Conservation (phyloP, 2,329 filamentous ascomycete species). For the Aspergillus arachidicola region DNA sequence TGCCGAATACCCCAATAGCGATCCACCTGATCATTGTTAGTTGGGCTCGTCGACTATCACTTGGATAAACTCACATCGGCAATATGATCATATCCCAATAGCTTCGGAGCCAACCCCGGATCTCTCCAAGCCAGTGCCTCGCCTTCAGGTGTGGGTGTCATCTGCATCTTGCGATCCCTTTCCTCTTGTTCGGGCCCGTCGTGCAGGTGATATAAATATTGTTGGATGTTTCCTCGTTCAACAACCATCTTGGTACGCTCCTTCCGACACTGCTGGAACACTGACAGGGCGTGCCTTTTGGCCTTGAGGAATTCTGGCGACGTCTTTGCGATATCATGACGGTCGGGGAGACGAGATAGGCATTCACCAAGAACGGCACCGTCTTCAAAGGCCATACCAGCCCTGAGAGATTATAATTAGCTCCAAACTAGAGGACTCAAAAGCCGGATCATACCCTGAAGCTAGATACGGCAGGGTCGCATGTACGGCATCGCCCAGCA, state of each 20-base stretch:
- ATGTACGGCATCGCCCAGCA: conserved; percentile 67
- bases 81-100: conserved; percentile 46
- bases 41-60: background rate
- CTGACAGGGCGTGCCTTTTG: conserved; percentile 36
- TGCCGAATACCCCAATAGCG: background rate
- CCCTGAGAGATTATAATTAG: conserved; percentile 38
- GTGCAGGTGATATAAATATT: conserved; percentile 63
- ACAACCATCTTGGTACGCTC: conserved; percentile 63
- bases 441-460: conserved; percentile 34
- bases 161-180: conserved; percentile 52
- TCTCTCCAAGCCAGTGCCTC: conserved; percentile 50
- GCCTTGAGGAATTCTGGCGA: conserved; percentile 32
- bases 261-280: conserved; percentile 61
- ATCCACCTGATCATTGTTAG: background rate
- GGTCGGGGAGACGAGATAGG: conserved; percentile 50
- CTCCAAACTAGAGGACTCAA: background rate
- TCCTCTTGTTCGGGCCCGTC: conserved; percentile 61
- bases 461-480: conserved; percentile 67
- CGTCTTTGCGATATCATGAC: conserved; percentile 29
- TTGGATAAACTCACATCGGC: conserved; percentile 35
- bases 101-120: conserved; percentile 39
- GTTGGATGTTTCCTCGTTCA: conserved; percentile 61
- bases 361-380: conserved; percentile 61
- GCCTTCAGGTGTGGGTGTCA: conserved; percentile 39
- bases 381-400: conserved; percentile 65